Percentiles rank a stretch among this genome's conserved stretches.
phyloP scores from a whole-genome alignment of 176 grass and related monocot species.

The Bothriochloa decipiens region DNA sequence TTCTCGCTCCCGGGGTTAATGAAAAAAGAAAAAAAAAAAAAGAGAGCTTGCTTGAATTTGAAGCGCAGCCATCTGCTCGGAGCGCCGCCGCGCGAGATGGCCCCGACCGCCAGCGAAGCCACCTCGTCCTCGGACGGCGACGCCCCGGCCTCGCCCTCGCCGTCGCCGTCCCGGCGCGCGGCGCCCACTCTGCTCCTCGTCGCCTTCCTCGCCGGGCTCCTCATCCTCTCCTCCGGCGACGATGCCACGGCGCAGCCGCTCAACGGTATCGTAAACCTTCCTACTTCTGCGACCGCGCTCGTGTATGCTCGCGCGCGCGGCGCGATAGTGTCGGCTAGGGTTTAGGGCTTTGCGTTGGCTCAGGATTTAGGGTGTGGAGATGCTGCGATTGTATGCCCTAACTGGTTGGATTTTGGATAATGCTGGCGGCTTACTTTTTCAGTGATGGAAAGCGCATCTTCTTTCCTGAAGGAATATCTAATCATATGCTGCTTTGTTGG shows the following conservation, averaged over 20 bases:
- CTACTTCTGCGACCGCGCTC: neutral
- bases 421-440: no score
- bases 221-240: constrained; percentile 52
- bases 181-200: constrained; percentile 53
- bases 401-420: neutral
- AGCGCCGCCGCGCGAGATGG: constrained; percentile 47
- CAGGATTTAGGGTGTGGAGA: neutral
- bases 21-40: neutral
- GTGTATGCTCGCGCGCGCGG: no score
- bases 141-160: neutral
- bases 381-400: neutral
- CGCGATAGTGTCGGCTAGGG: constrained; percentile 35
- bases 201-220: constrained; percentile 47
- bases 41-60: neutral
- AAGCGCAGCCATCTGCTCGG: neutral
- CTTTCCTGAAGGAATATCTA: neutral
- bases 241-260: constrained; percentile 36
- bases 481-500: neutral
- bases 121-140: neutral
- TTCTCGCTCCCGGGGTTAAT: neutral
- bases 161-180: constrained; percentile 13
- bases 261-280: constrained; percentile 4
- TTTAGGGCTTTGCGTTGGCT: constrained; percentile 24
- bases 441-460: neutral
- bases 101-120: neutral